Evolutionary conservation across 2,329 filamentous ascomycete genomes (phyloP), one percentile per base, ranked within the genome.

Genomic region (Dactylellina haptotyla): DNA sequence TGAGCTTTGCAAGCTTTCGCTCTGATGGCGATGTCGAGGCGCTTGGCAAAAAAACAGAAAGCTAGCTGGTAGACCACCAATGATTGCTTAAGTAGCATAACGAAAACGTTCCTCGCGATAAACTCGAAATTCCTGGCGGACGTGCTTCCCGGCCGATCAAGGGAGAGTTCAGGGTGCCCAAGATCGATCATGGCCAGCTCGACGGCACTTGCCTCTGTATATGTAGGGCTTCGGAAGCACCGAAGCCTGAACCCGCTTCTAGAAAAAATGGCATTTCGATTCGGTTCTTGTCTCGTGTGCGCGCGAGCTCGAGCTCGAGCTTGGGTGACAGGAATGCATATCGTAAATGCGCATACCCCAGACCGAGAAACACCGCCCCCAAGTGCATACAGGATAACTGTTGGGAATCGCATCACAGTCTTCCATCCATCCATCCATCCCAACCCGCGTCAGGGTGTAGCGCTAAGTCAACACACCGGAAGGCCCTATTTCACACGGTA

Each of bases 391-490:
- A 14, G 32, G 32, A 66, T 66, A 66, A 57, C 62, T 66, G 62
- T 66, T 66, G 62, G 62, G 62, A 66, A 66, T 66, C 43, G 30
- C 58, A 51, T 51, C 37, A 41, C 37, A 41, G 37, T 41, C 14
- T n/a, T 16, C 37, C 37, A 43, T 12, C 41, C 30, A 50, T 66
- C 23, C 37, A 37, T 12, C 30, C 51, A 50, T 66, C 62, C 62
- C 62, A 66, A 66, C 62, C 62, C 37, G 50, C 26, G 26, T n/a
- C 32, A 39, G 26, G 18, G 12, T 28, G 28, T 45, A 41, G 61
- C 28, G 18, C 45, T 30, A 53, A 53, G 58, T 50, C 46, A 50
- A 62, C 45, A 23, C 41, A 6, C 6, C 14, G n/a, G n/a, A n/a
- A n/a, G n/a, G n/a, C n/a, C n/a, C n/a, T n/a, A n/a, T n/a, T n/a